Conservation (phyloP, 176 grass and related monocot genomes). For the Carex myosuroides region DNA sequence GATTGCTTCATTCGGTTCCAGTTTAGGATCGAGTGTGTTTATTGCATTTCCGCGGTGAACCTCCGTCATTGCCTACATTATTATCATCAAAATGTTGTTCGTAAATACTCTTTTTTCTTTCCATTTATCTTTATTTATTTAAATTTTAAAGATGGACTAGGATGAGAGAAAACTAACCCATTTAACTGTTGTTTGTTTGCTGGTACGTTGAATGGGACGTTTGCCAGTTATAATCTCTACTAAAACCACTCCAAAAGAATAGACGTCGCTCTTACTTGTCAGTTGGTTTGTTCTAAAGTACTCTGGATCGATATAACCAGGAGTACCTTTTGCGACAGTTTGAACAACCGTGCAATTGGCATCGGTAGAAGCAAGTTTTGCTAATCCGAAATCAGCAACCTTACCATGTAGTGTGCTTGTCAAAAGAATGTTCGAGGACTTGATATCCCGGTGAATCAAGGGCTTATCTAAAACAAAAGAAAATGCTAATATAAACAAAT, state of each 20-base stretch:
- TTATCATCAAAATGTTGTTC: not conserved
- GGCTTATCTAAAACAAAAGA: slow-evolving; percentile 5
- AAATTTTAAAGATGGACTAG: not conserved
- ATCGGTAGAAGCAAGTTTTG: slow-evolving; percentile 3
- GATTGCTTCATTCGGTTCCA: slow-evolving; percentile 5
- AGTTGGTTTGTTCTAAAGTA: slow-evolving; percentile 14
- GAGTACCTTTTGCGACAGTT: slow-evolving; percentile 11
- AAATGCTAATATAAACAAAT: not conserved
- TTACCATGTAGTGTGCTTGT: slow-evolving; percentile 10
- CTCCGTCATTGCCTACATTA: not conserved
- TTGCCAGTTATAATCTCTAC: slow-evolving; percentile 13
- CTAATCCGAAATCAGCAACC: slow-evolving; percentile 23
- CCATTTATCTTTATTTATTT: not conserved
- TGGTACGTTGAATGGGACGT: not conserved
- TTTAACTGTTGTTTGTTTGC: not conserved
- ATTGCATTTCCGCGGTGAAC: not conserved
- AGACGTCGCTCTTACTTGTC: slow-evolving; percentile 14
- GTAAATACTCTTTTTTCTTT: not conserved
- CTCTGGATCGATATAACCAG: slow-evolving; percentile 16
- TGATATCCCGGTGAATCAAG: slow-evolving; percentile 16
- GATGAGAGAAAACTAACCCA: slow-evolving; percentile 13
- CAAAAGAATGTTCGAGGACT: slow-evolving; percentile 11
- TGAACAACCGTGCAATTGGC: not conserved
- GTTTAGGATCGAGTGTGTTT: slow-evolving; percentile 5
- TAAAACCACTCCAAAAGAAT: slow-evolving; percentile 24